Percentiles rank a stretch among this genome's conserved stretches.
Evolutionary conservation across 2,329 filamentous ascomycete genomes (phyloP).

Genomic region (Penicillium corylophilum): DNA sequence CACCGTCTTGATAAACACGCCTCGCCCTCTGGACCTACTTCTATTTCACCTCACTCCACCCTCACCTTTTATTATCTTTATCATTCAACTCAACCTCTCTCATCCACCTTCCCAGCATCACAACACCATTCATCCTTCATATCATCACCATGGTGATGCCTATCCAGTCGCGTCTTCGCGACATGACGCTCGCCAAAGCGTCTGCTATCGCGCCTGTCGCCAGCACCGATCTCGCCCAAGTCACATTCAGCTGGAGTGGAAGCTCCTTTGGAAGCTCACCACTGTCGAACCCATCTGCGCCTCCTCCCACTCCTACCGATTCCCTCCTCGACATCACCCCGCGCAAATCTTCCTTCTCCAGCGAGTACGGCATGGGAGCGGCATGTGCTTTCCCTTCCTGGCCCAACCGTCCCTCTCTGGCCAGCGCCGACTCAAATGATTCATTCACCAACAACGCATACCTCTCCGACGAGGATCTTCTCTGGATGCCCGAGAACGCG

Average conservation of each 20-base stretch:
- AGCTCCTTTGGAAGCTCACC: conserved; percentile 29
- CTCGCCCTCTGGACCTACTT: too few species aligned
- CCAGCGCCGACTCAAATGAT: conserved; percentile 31
- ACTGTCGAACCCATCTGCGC: conserved; percentile 36
- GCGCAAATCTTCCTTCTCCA: conserved; percentile 45
- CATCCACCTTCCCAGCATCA: not conserved
- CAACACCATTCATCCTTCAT: not conserved
- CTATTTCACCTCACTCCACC: conserved; percentile 1
- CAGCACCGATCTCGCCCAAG: conserved; percentile 23
- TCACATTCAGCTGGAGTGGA: conserved; percentile 23
- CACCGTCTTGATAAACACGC: conserved; percentile 23
- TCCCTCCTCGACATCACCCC: conserved; percentile 42
- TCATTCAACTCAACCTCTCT: not conserved
- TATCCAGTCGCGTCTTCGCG: conserved; percentile 23
- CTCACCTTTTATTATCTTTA: not conserved
- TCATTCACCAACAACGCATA: conserved; percentile 39
- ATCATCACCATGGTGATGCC: conserved; percentile 20
- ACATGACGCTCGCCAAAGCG: conserved; percentile 23
- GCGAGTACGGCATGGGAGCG: conserved; percentile 38
- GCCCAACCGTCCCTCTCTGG: conserved; percentile 43
- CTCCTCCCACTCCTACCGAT: conserved; percentile 40
- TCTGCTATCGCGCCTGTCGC: conserved; percentile 18
- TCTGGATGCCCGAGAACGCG: conserved; percentile 32
- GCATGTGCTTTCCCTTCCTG: conserved; percentile 47
- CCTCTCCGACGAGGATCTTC: conserved; percentile 45